phyloP scores from a whole-genome alignment of 176 grass and related monocot genomes.

The Cymbopogon citratus region DNA sequence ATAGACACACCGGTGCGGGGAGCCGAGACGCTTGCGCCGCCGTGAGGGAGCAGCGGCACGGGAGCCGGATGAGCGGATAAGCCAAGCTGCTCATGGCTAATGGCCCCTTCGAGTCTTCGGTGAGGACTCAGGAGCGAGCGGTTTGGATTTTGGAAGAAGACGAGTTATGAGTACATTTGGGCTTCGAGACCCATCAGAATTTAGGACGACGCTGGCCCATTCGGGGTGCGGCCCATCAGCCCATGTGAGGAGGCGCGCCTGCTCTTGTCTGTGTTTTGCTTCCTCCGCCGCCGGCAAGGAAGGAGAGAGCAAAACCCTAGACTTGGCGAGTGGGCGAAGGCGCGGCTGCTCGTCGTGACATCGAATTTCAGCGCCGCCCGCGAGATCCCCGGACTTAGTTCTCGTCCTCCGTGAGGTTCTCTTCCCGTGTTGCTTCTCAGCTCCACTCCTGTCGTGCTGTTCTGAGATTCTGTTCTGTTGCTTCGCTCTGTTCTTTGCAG shows the following conservation, averaged over 20 bases:
- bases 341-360: not conserved
- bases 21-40: not conserved
- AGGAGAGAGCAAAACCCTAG: conserved; percentile 26
- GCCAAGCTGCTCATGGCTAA: conserved; percentile 24
- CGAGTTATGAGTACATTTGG: not conserved
- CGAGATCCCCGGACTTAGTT: not conserved
- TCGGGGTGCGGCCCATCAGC: conserved; percentile 2
- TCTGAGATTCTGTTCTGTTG: not conserved
- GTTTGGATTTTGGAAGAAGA: conserved; percentile 7
- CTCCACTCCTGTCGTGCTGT: not conserved
- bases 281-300: not conserved
- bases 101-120: not conserved
- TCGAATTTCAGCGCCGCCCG: not conserved
- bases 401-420: not conserved
- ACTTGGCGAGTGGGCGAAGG: not conserved
- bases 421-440: not conserved
- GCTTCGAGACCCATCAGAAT: not conserved
- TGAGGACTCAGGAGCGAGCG: not conserved
- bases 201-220: not conserved
- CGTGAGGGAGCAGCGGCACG: conserved; percentile 22
- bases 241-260: not conserved
- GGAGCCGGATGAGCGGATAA: conserved; percentile 43
- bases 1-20: not conserved
- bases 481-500: conserved; percentile 22
- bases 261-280: not conserved